Conservation (phyloP, 2,329 filamentous ascomycete species). For the Colletotrichum magnum region DNA sequence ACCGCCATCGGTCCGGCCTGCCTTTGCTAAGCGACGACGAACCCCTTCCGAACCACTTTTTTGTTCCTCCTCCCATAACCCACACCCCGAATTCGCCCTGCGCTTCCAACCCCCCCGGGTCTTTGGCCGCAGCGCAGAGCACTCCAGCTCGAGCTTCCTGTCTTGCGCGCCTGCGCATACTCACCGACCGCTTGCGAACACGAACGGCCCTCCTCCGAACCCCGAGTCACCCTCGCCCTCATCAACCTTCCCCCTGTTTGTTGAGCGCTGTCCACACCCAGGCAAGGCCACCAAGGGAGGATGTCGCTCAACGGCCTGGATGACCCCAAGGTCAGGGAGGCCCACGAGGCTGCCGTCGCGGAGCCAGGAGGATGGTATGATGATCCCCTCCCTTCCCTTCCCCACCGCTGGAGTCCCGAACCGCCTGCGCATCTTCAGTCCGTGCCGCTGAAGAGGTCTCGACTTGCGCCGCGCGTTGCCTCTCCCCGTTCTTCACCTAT, state of each 20-base stretch:
- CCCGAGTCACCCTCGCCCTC: background rate
- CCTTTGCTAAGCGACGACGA: constrained; percentile 38
- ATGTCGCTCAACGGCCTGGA: constrained; percentile 99
- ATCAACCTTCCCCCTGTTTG: too few species aligned
- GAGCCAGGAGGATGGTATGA: constrained; percentile 96
- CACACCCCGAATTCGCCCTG: constrained; percentile 35
- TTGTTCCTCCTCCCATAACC: constrained; percentile 32
- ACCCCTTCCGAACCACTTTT: constrained; percentile 38
- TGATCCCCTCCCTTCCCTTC: constrained; percentile 51
- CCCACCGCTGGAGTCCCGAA: constrained; percentile 21
- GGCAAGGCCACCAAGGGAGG: constrained; percentile 27
- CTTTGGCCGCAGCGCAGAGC: constrained; percentile 6
- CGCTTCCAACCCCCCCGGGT: constrained; percentile 19
- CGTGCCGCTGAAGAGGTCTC: background rate
- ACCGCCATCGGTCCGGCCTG: constrained; percentile 28
- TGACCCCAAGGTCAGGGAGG: constrained; percentile 83
- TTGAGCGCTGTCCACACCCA: background rate
- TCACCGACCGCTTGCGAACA: constrained; percentile 11
- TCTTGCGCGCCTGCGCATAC: constrained; percentile 9
- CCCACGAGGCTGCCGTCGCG: constrained; percentile 82
- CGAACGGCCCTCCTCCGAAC: constrained; percentile 13
- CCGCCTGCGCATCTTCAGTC: constrained; percentile 18
- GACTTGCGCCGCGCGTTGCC: constrained; percentile 7
- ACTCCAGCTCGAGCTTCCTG: constrained; percentile 15
- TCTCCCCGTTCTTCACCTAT: background rate